Base-by-base conservation (phyloP, 1,284 basidiomycete species). In the Volvariella volvacea region DNA sequence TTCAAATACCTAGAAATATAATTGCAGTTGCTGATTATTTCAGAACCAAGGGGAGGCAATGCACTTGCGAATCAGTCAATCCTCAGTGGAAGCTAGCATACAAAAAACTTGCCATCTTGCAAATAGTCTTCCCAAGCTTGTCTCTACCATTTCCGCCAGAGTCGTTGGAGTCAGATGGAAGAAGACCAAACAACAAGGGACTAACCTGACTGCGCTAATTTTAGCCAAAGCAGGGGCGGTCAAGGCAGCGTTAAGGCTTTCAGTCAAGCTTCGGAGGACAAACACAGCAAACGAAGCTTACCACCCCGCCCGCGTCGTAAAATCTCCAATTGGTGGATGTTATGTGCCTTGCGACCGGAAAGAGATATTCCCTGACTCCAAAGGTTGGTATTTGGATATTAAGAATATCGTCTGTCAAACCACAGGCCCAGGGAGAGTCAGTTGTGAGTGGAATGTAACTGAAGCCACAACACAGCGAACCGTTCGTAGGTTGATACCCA, bases 321-420 rank as follows among this genome's bases (percentile, higher is more conserved):
- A 90, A 66, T 58, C 87, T 83, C 86, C 87, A 89, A 8, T 80
- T 78, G 10, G 87, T 79, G 19, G 69, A 65, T 56, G 80, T 86
- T 8, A 85, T 85, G 50, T 86, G 80, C 22, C 87, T 77, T 45
- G 80, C 77, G 34, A 89, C 70, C 48, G 74, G 72, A 52, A 90
- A 90, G 28, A 79, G 69, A 56, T 89, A 86, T 58, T 89, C 86
- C 1, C 83, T 76, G 3, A 90, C 82, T 1, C 86, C 86, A 78
- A 90, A 87, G 4, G 86, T 90, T 55, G 88, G 87, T 41, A 90
- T 83, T 21, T 88, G 81, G 16, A 84, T 85, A 55, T 88, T 86
- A 9, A 90, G 68, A 44, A 90, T 88, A 55, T 90, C 87, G 58
- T 89, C 87, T 88, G 48, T 14, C 9, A 22, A 28, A 28, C n/a